Base-by-base conservation (phyloP, 306 rosid genomes). In the Cercis canadensis region DNA sequence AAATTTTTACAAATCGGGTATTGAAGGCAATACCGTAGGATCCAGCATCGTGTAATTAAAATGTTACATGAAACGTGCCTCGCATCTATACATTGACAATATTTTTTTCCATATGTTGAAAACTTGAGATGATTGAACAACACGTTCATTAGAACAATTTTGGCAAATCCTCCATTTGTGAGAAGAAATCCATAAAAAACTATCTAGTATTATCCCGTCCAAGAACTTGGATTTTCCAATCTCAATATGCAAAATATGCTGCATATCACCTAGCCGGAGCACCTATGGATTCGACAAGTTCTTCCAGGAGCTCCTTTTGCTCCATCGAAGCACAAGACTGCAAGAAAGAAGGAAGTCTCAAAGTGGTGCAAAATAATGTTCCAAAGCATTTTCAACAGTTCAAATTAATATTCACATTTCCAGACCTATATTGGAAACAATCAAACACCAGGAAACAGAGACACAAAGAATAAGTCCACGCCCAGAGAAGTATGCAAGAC, bases 241-340 rank as follows among this genome's bases (percentile, higher is more conserved):
- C 32, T 56, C 50, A 18, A 24, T 36, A 78, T 24, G 70, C 29
- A 49, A 60, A 50, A 67, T 77, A 57, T 58, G 74, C 65, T 32
- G 57, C 70, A 16, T 37, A 82, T 88, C 79, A 92, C 69, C 77
- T 50, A 32, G 85, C 79, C 6, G 88, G 57, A 75, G 92, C 90
- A 57, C 83, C 82, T n/a, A 66, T 71, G 14, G 97, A 89, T 50
- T 77, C 88, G 24, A 90, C 96, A 55, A 94, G 97, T 84, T 91
- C 99, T 84, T 94, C 99, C 67, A 91, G 85, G 11, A 91, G 92
- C 46, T 91, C 97, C 85, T 83, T 89, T 81, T 94, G 99, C 75
- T 94, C 96, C 80, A 70, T 47, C 51, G 97, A 2, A 51, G 24
- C 82, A 76, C 99, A 94, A 46, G 96, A 81, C 99, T 94, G 86